phyloP scores from a whole-genome alignment of 2,329 filamentous ascomycete species.

The Colletotrichum paranaense region DNA sequence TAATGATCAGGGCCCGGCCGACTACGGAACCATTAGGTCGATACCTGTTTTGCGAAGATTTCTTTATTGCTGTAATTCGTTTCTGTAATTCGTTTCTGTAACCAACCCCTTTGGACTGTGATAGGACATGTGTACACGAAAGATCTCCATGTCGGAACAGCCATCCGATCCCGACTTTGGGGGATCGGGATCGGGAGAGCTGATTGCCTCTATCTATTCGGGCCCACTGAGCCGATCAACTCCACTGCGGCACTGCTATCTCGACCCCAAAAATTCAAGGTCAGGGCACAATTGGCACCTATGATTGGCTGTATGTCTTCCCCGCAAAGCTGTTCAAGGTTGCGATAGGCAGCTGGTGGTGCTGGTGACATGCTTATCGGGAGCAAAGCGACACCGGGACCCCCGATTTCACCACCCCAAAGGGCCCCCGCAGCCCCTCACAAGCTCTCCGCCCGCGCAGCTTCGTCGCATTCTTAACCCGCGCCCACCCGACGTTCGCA shows the following conservation, averaged over 20 bases:
- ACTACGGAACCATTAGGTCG: background rate
- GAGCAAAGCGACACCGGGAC: background rate
- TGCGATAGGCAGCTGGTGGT: conserved; percentile 14
- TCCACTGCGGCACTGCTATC: conserved; percentile 1
- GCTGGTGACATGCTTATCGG: conserved; percentile 6
- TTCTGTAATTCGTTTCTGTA: too few species aligned
- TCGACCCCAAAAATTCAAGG: background rate
- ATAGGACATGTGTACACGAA: too few species aligned
- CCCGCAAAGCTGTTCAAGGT: conserved; percentile 17
- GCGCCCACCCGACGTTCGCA: conserved; percentile 21
- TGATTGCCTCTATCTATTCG: conserved; percentile 3
- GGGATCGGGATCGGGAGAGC: conserved; percentile 26
- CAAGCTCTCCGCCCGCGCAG: conserved; percentile 15
- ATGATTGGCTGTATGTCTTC: conserved; percentile 18
- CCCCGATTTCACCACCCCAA: background rate
- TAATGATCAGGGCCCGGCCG: background rate
- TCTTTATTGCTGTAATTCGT: background rate
- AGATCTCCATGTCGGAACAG: conserved; percentile 4
- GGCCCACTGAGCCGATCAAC: conserved; percentile 8
- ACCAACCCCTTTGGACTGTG: too few species aligned
- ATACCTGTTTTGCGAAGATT: background rate
- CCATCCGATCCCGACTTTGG: conserved; percentile 18
- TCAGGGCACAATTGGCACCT: conserved; percentile 6
- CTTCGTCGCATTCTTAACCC: conserved; percentile 28
- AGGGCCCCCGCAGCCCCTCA: conserved; percentile 22